Percentiles rank a stretch among this genome's conserved stretches.
Evolutionary conservation across 768 basidiomycete species (phyloP).

Genomic region (Dioszegia aurantiaca): DNA sequence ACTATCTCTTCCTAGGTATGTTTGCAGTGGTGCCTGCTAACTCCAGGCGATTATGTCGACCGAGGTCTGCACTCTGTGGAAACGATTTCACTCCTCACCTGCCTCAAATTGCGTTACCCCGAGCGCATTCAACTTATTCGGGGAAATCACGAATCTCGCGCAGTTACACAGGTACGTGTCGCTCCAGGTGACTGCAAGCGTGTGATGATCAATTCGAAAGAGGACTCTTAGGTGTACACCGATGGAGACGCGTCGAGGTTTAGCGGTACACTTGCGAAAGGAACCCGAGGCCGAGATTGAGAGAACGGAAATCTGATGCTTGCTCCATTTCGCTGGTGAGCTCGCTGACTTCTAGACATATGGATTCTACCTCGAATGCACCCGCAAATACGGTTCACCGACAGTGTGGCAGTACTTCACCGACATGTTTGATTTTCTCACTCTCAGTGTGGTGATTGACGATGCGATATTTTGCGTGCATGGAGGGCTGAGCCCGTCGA

Average conservation of each 20-base stretch:
- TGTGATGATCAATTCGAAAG: slow-evolving; percentile 47
- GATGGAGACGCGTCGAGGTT: slow-evolving; percentile 23
- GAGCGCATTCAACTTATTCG: slow-evolving; percentile 94
- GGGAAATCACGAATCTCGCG: slow-evolving; percentile 96
- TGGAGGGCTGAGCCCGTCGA: slow-evolving; percentile 96
- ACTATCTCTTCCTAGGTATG: slow-evolving; percentile 95
- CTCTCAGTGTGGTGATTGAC: slow-evolving; percentile 95
- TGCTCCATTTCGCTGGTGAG: slow-evolving; percentile 6
- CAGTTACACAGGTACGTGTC: slow-evolving; percentile 79
- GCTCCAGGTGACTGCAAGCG: background rate
- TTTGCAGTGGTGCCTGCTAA: slow-evolving; percentile 22
- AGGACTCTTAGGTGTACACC: slow-evolving; percentile 41
- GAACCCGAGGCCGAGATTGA: slow-evolving; percentile 33
- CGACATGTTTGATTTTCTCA: slow-evolving; percentile 99
- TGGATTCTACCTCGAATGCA: slow-evolving; percentile 98
- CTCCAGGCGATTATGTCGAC: slow-evolving; percentile 93
- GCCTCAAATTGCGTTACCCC: slow-evolving; percentile 93
- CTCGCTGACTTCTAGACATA: slow-evolving; percentile 68
- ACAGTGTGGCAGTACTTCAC: slow-evolving; percentile 99
- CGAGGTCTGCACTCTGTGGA: slow-evolving; percentile 96
- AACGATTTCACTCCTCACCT: slow-evolving; percentile 94
- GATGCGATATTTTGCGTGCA: slow-evolving; percentile 99
- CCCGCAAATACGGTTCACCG: slow-evolving; percentile 91
- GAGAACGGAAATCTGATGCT: slow-evolving; percentile 50
- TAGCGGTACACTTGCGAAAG: slow-evolving; percentile 40